A percentile compares a stretch with the other conserved stretches of the same genome.
These are phyloP conservation scores for Aristolochia fimbriata DNA, from an alignment of 164 flowering plant species.

Conservation along the genomic window DNA sequence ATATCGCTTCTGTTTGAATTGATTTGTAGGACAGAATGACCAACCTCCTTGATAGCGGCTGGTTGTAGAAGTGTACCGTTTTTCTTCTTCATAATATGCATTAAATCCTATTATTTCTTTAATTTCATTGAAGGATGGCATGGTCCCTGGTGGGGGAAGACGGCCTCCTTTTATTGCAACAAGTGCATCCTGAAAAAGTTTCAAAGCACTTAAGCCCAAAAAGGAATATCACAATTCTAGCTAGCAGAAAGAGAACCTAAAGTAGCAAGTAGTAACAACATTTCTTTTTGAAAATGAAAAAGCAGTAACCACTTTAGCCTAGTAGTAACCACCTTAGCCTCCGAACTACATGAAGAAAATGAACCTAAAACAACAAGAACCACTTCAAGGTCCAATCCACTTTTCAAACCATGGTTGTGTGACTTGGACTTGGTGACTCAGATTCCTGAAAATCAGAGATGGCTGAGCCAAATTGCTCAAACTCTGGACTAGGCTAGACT, in stretches of 20 bases:
- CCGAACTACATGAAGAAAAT: background rate
- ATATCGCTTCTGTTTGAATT: background rate
- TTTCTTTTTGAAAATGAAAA: too few species aligned
- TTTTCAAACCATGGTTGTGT: too few species aligned
- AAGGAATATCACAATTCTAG: too few species aligned
- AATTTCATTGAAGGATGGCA: slow-evolving; percentile 88
- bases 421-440: too few species aligned
- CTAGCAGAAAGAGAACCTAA: too few species aligned
- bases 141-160: slow-evolving; percentile 81
- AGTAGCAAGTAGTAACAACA: too few species aligned
- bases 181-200: slow-evolving; percentile 72
- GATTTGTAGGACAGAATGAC: background rate
- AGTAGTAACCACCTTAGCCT: background rate
- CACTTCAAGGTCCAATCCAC: too few species aligned
- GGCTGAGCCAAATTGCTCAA: too few species aligned
- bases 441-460: too few species aligned
- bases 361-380: background rate
- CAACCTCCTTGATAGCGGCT: slow-evolving; percentile 37
- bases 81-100: slow-evolving; percentile 79
- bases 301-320: too few species aligned
- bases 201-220: background rate
- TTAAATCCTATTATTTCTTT: slow-evolving; percentile 83
- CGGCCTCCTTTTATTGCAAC: slow-evolving; percentile 78
- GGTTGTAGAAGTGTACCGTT: slow-evolving; percentile 38
- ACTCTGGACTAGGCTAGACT: too few species aligned